Percentiles rank a stretch among this genome's conserved stretches.
These are phyloP conservation scores for Schizophyllum commune DNA, from an alignment of 1,284 basidiomycete genomes.

Conservation along the genomic window DNA sequence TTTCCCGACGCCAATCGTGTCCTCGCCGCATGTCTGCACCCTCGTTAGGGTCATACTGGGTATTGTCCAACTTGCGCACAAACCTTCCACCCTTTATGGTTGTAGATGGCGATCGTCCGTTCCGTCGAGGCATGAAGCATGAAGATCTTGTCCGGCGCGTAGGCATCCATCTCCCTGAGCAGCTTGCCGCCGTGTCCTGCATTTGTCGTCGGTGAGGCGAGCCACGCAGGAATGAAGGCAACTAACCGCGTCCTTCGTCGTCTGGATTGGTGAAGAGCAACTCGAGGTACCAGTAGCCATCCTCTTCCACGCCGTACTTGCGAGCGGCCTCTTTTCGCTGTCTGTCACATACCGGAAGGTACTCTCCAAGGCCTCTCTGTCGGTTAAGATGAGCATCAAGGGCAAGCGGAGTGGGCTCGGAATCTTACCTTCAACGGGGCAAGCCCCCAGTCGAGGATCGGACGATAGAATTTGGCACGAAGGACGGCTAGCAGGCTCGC, in stretches of 20 bases:
- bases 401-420: no score
- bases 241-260: not conserved
- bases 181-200: not conserved
- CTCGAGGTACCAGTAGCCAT: not conserved
- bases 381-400: no score
- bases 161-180: not conserved
- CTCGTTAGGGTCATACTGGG: no score
- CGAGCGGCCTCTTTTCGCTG: not conserved
- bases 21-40: no score
- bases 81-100: not conserved
- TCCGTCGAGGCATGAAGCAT: not conserved
- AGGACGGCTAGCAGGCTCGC: no score
- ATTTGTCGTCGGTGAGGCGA: not conserved
- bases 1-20: no score
- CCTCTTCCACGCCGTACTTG: not conserved
- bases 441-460: no score
- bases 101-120: not conserved
- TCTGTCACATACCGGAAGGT: no score
- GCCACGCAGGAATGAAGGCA: not conserved
- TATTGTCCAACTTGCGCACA: not conserved
- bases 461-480: no score
- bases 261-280: not conserved
- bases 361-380: no score
- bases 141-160: not conserved
- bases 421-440: no score